Evolutionary conservation across 257 asterid genomes (phyloP).

Genomic region (Nicotiana attenuata): DNA sequence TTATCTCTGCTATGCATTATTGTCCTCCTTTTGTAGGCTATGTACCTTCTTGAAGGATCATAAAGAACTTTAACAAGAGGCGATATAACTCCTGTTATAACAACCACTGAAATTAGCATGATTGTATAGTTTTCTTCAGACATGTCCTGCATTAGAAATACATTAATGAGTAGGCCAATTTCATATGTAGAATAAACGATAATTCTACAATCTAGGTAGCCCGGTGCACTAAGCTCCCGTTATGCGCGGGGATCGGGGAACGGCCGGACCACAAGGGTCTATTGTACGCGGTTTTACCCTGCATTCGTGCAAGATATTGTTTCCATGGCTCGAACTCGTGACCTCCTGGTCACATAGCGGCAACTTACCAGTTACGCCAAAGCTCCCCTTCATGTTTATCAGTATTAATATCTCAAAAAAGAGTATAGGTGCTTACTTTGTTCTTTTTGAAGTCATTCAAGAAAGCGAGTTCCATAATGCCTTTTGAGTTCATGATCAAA

Average conservation of each 20-base stretch:
- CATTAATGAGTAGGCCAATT: not conserved
- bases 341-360: too few species aligned
- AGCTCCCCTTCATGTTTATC: not conserved
- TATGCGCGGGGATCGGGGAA: too few species aligned
- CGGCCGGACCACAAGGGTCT: too few species aligned
- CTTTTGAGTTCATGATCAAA: constrained; percentile 68
- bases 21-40: constrained; percentile 62
- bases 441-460: constrained; percentile 36
- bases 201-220: not conserved
- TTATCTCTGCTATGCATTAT: constrained; percentile 37
- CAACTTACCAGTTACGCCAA: too few species aligned
- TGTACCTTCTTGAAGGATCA: constrained; percentile 51
- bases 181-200: not conserved
- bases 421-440: constrained; percentile 28
- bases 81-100: constrained; percentile 48
- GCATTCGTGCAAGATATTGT: too few species aligned
- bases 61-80: constrained; percentile 48
- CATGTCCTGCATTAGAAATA: constrained; percentile 29
- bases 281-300: too few species aligned
- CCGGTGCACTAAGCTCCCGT: too few species aligned
- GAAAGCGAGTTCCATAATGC: constrained; percentile 62
- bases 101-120: constrained; percentile 39
- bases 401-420: not conserved
- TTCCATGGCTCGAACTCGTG: too few species aligned
- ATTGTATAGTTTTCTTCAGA: constrained; percentile 41